A percentile compares a stretch with the other conserved stretches of the same genome.
phyloP scores from a whole-genome alignment of 176 grass and related monocot species.

The maize (Zea mays) region Zm-B73-REFERENCE-NAM-5.0 NC_050102.1:26031001-26031500 shows the following conservation, averaged over 20 bases:
- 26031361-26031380: background rate
- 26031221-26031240: constrained; percentile 26
- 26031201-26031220: constrained; percentile 49
- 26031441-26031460: background rate
- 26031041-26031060: constrained; percentile 81
- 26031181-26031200: constrained; percentile 55
- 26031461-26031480: too few species aligned
- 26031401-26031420: background rate
- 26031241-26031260: constrained; percentile 57
- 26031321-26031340: constrained; percentile 41
- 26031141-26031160: constrained; percentile 68
- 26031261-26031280: constrained; percentile 63
- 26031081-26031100: constrained; percentile 75
- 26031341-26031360: constrained; percentile 54
- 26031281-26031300: constrained; percentile 72
- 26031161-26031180: constrained; percentile 61
- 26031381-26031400: background rate
- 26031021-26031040: constrained; percentile 43
- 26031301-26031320: constrained; percentile 46
- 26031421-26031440: background rate
- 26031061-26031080: constrained; percentile 66
- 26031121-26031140: constrained; percentile 58
- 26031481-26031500: too few species aligned
- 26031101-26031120: constrained; percentile 80
- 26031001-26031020: background rate